Evolutionary conservation across 768 basidiomycete species (phyloP).

Genomic region (Trametes meyenii): DNA sequence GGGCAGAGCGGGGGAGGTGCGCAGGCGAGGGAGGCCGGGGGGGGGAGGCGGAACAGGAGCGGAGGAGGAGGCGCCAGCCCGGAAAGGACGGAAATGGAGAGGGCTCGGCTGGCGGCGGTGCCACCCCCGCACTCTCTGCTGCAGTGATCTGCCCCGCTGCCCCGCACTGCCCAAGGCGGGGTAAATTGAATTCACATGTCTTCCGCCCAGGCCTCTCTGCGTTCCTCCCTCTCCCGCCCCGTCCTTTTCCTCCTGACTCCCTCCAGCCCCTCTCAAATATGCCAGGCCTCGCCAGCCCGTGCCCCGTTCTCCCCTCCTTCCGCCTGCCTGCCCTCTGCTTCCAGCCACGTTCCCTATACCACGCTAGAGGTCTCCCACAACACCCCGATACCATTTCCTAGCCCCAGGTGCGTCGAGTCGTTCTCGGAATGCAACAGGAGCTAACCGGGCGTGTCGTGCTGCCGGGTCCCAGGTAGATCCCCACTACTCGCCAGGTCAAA

Average conservation of each 20-base stretch:
- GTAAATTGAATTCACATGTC: constrained; percentile 13
- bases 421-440: constrained; percentile 1
- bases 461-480: not conserved
- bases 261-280: constrained; percentile 12
- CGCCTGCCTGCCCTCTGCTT: not conserved
- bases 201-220: not conserved
- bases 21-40: not conserved
- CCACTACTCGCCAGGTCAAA: not conserved
- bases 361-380: not conserved
- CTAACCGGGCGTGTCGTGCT: not conserved
- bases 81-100: constrained; percentile 5
- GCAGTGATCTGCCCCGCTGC: not conserved
- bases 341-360: not conserved
- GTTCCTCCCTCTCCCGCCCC: constrained; percentile 1
- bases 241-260: constrained; percentile 5
- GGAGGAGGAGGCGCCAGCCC: constrained; percentile 7
- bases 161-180: not conserved
- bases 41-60: constrained; percentile 12
- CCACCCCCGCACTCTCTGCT: not conserved
- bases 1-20: constrained; percentile 11
- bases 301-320: not conserved
- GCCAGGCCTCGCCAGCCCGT: not conserved
- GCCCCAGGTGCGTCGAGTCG: not conserved
- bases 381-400: not conserved
- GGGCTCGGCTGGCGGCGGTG: not conserved